phyloP scores from a whole-genome alignment of 495 filamentous ascomycete species.

The Usnea hakonensis region DNA sequence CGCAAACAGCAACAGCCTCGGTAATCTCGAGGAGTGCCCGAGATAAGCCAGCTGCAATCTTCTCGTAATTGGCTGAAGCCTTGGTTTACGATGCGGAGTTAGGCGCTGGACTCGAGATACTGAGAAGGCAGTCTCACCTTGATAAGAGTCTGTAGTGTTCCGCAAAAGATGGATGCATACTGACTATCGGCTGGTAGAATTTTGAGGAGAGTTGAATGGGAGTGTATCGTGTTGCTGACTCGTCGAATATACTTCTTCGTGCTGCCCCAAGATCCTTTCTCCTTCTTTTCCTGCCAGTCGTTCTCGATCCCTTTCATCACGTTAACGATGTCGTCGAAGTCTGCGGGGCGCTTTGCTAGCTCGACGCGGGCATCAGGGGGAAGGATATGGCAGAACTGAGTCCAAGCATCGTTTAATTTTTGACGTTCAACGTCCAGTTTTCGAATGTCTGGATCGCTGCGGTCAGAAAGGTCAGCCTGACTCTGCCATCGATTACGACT shows the following conservation, averaged over 20 bases:
- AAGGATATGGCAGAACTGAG: conserved; percentile 34
- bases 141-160: conserved; percentile 39
- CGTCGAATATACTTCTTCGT: conserved; percentile 32
- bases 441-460: conserved; percentile 32
- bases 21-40: conserved; percentile 39
- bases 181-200: conserved; percentile 33
- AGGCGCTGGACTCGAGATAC: background rate
- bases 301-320: conserved; percentile 25
- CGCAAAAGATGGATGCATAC: conserved; percentile 40
- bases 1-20: conserved; percentile 29
- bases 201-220: conserved; percentile 32
- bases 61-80: conserved; percentile 41
- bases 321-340: conserved; percentile 29
- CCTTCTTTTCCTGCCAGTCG: conserved; percentile 30
- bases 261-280: conserved; percentile 19
- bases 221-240: conserved; percentile 34
- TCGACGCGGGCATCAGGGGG: conserved; percentile 30
- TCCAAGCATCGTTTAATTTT: conserved; percentile 40
- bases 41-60: conserved; percentile 38
- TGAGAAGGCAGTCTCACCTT: conserved; percentile 30
- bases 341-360: conserved; percentile 32
- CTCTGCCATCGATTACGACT: background rate
- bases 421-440: conserved; percentile 41
- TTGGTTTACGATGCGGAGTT: conserved; percentile 18
- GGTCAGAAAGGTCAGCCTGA: background rate